Evolutionary conservation across 2,329 filamentous ascomycete species (phyloP), one percentile per base, ranked within the genome.

Genomic region (Aspergillus hiratsukae): DNA sequence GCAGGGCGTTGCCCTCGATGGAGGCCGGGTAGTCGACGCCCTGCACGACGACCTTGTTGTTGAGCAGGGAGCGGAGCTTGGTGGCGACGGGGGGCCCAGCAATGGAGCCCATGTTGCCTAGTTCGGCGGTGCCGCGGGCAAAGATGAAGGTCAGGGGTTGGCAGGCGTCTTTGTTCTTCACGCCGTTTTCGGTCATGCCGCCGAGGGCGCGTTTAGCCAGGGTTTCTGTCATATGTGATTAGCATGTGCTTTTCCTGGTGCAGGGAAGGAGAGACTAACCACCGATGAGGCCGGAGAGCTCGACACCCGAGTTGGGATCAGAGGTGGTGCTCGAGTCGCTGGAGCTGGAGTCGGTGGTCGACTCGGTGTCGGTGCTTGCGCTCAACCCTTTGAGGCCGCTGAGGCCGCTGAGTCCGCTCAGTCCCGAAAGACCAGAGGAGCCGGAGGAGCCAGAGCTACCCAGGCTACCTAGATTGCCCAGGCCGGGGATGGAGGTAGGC

Each of bases 61-160:
- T 57, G 2, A 66, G 65, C 48, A 67, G 45, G 0, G 63, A 59
- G 43, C 62, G 56, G 41, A 73, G 54, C 21, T 66, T 55, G 3
- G 53, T 58, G 0, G 66, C 70, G 2, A 73, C 64, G 3, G 71
- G 68, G 2, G 76, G 76, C 1, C 76, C 76, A 29, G 75, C 65
- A 7, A 77, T 65, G 0, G 63, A 64, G 7, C 76, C 76, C 62
- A 79, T 75, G 56, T 78, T 79, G 3, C 76, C 76, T 3, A 61
- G 28, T 58, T 78, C 76, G 10, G 63, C 65, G 1, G 74, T 77
- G 19, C 76, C 76, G 29, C 76, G 75, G 17, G 76, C 76, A 53
- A 76, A 78, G 52, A 78, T 73, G 52, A 78, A 68, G 2, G 76
- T 78, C 60, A 77, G 58, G 2, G 70, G 69, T 49, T 76, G 69